Evolutionary conservation across 345 rosid genomes (phyloP).

Genomic region (Euphorbia tirucalli): DNA sequence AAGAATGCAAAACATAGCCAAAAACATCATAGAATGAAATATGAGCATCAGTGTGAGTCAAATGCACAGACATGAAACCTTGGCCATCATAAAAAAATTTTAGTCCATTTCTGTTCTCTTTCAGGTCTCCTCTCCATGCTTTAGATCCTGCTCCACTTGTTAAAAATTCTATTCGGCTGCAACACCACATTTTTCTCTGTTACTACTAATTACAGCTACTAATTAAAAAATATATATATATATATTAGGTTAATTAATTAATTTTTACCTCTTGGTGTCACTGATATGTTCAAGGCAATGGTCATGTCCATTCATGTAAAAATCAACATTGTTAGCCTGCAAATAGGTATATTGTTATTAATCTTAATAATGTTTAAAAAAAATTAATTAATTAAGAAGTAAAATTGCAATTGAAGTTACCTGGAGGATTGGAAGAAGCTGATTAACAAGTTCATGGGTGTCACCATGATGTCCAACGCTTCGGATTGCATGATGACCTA

Average conservation of each 20-base stretch:
- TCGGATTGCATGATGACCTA: conserved; percentile 62
- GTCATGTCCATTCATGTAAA: conserved; percentile 71
- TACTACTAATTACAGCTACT: too few relatives aligned
- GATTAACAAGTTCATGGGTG: conserved; percentile 43
- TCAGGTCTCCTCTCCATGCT: conserved; percentile 29
- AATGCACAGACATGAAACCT: conserved; percentile 27
- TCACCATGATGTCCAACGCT: conserved; percentile 60
- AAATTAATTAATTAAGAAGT: too few relatives aligned
- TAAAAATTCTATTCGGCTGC: conserved; percentile 23
- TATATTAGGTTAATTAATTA: background rate
- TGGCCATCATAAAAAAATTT: conserved; percentile 29
- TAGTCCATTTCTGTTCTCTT: background rate
- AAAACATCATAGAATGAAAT: conserved; percentile 22
- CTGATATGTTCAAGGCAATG: conserved; percentile 61
- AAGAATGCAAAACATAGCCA: conserved; percentile 21
- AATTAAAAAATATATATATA: too few relatives aligned
- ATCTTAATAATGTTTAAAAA: too few relatives aligned
- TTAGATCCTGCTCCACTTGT: conserved; percentile 31
- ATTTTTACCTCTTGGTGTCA: conserved; percentile 40
- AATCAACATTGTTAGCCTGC: conserved; percentile 49
- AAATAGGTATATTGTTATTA: background rate
- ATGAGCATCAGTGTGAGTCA: conserved; percentile 7
- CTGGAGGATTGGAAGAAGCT: conserved; percentile 53
- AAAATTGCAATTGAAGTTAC: conserved; percentile 17
- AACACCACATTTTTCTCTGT: background rate